Base-by-base conservation (phyloP, 345 rosid species). In the Bretschneidera sinensis region DNA sequence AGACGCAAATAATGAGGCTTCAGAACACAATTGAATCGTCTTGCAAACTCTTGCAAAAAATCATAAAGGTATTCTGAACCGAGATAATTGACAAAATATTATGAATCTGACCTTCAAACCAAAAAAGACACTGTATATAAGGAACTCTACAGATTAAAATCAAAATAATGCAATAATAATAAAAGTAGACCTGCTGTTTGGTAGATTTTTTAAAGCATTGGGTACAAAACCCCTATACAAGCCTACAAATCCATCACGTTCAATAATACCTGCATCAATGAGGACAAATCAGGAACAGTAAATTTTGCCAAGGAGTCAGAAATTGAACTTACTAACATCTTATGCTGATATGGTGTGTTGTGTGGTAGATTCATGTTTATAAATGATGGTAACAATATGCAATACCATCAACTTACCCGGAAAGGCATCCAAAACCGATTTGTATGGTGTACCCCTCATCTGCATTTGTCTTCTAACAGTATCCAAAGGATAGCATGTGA, bases 401-500 rank as follows among this genome's bases (percentile, higher is more conserved):
- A 58, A 60, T 54, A 64, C 23, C 13, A 54, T 58, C 23, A 20
- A 51, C 24, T 53, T 75, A 85, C 97, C 99, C 25, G 83, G 68
- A 82, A 90, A 66, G 53, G 96, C 99, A 66, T 91, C 96, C 28
- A 89, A 66, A 76, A 94, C 85, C 6, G 96, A 73, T 68, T 79
- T 88, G 79, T 94, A 94, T 10, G 96, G 97, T 48, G 88, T 78
- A 39, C 91, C 89, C 80, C 62, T 88, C 91, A 94, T 80, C 79
- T 94, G 99, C 99, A 94, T 94, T 74, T 94, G 99, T 62, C 99
- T 77, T 78, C 99, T 83, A 63, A 94, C 76, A 6, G 99, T 91
- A 81, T 94, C 99, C 59, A 91, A 78, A 39, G 99, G 97, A 79
- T 91, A 94, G 70, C 99, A 94, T 24, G 96, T 86, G 51, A 91